These are phyloP conservation scores for Alternaria gaisen DNA, from an alignment of 2,329 filamentous ascomycete genomes.

Conservation along the genomic window DNA sequence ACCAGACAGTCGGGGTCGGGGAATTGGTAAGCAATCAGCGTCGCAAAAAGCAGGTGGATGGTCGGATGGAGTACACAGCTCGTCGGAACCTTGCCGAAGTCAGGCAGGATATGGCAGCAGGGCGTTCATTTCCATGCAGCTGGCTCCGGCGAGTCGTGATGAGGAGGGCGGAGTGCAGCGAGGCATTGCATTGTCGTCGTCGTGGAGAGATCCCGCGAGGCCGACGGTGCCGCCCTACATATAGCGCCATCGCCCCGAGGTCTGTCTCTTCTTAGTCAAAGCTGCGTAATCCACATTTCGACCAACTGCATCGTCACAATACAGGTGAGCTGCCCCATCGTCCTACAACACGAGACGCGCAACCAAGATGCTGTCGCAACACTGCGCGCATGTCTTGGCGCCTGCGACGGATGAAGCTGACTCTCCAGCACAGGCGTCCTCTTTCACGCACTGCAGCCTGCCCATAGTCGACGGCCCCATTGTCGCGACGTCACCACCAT, in stretches of 20 bases:
- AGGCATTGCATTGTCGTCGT: slow-evolving; percentile 5
- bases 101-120: slow-evolving; percentile 12
- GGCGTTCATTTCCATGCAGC: slow-evolving; percentile 1
- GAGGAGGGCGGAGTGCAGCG: not conserved
- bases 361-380: slow-evolving; percentile 19
- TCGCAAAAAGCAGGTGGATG: slow-evolving; percentile 15
- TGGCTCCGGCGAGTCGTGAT: slow-evolving; percentile 5
- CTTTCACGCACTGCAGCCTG: slow-evolving; percentile 15
- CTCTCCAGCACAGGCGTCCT: slow-evolving; percentile 11
- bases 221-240: slow-evolving; percentile 17
- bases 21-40: slow-evolving; percentile 31
- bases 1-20: slow-evolving; percentile 15
- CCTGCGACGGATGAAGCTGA: slow-evolving; percentile 18
- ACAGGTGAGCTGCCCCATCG: slow-evolving; percentile 30
- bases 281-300: slow-evolving; percentile 30
- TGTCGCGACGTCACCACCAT: slow-evolving; percentile 22
- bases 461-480: slow-evolving; percentile 5
- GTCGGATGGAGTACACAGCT: slow-evolving; percentile 14
- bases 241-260: slow-evolving; percentile 17
- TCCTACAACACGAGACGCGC: slow-evolving; percentile 14
- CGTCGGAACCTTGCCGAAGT: slow-evolving; percentile 24
- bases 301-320: slow-evolving; percentile 28
- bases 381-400: slow-evolving; percentile 19
- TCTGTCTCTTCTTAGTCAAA: slow-evolving; percentile 29
- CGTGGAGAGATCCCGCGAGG: slow-evolving; percentile 14